phyloP scores from a whole-genome alignment of 2,329 filamentous ascomycete species.

The Aspergillus quadrilineatus region DNA sequence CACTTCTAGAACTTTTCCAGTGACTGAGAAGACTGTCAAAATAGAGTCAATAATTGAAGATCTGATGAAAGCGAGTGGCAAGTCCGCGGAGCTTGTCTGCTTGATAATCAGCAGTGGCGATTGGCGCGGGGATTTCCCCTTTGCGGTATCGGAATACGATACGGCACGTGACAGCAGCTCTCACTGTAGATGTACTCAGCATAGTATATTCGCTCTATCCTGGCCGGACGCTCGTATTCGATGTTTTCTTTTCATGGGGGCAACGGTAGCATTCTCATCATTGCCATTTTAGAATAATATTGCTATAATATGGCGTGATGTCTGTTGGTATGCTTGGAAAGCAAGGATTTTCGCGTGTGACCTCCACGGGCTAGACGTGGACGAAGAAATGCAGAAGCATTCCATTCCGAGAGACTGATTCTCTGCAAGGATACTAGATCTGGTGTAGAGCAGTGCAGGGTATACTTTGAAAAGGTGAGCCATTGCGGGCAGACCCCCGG shows the following conservation, averaged over 20 bases:
- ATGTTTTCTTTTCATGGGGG: too few species aligned
- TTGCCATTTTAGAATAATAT: neutral
- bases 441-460: neutral
- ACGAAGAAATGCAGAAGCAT: neutral
- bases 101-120: constrained; percentile 34
- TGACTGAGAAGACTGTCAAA: neutral
- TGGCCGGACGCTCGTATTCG: too few species aligned
- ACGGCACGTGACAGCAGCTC: neutral
- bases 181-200: neutral
- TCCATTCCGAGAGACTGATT: neutral
- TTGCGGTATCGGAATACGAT: constrained; percentile 19
- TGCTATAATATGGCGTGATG: neutral
- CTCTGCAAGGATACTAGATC: neutral
- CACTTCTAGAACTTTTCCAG: neutral
- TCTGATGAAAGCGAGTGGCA: constrained; percentile 23
- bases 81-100: constrained; percentile 22
- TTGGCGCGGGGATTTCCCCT: constrained; percentile 20
- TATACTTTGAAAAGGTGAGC: too few species aligned
- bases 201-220: neutral
- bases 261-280: too few species aligned
- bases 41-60: neutral
- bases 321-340: neutral
- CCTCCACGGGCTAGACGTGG: neutral
- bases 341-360: neutral
- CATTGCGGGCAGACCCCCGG: neutral